Conservation (phyloP, 2,329 filamentous ascomycete genomes). For the Alternaria arbusti region DNA sequence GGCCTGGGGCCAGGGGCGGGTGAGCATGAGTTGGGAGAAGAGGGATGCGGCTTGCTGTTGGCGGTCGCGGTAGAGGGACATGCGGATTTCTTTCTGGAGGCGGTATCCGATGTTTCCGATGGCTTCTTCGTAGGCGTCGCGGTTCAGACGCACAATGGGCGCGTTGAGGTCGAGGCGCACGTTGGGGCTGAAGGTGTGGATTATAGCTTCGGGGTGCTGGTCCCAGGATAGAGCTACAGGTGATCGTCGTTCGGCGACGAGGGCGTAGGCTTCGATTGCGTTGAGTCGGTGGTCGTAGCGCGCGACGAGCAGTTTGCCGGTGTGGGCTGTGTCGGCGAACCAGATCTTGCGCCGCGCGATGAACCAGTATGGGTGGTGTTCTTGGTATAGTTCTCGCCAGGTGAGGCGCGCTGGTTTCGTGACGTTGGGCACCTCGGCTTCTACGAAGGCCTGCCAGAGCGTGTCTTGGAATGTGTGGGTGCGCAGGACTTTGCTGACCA, state of each 20-base stretch:
- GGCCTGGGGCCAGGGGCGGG: slow-evolving; percentile 57
- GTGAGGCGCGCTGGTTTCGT: slow-evolving; percentile 62
- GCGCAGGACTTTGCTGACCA: slow-evolving; percentile 67
- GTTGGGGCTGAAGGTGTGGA: slow-evolving; percentile 74
- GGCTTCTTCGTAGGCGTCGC: slow-evolving; percentile 31
- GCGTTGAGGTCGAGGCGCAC: slow-evolving; percentile 76
- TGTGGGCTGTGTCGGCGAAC: slow-evolving; percentile 78
- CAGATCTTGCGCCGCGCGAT: slow-evolving; percentile 80
- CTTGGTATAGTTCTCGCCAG: slow-evolving; percentile 74
- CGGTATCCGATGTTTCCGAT: slow-evolving; percentile 39
- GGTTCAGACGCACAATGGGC: slow-evolving; percentile 62
- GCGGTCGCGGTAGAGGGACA: slow-evolving; percentile 47
- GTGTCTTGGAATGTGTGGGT: slow-evolving; percentile 68
- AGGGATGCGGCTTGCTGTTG: slow-evolving; percentile 49
- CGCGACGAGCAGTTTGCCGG: slow-evolving; percentile 76
- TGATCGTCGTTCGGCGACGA: slow-evolving; percentile 69
- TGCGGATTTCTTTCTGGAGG: slow-evolving; percentile 60
- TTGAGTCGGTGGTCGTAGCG: slow-evolving; percentile 76
- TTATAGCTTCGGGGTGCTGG: slow-evolving; percentile 68
- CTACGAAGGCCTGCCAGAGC: slow-evolving; percentile 75
- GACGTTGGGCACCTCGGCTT: slow-evolving; percentile 64
- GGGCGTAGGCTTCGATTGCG: slow-evolving; percentile 79
- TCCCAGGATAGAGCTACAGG: slow-evolving; percentile 69
- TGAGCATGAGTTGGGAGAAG: slow-evolving; percentile 72
- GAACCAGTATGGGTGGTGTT: slow-evolving; percentile 85